Base-by-base conservation (phyloP, 805 yeast genomes). In the Priceomyces melissophilus region DNA sequence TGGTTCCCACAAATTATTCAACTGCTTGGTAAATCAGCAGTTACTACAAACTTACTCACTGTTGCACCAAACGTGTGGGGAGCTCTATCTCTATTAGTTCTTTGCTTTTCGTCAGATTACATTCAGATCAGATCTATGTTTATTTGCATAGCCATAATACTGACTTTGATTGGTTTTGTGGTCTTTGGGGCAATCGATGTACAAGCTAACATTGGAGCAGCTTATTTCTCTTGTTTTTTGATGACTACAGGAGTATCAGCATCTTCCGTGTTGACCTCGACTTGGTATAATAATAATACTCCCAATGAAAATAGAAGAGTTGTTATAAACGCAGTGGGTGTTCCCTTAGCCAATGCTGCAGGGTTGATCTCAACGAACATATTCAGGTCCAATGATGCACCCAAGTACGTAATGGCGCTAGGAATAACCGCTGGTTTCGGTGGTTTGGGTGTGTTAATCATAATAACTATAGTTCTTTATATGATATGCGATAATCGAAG, bases 51-150 rank as follows among this genome's bases (percentile, higher is more conserved):
- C 45, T 54, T 68, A 35, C 65, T 56, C 48, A 63, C 78, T 10
- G 76, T 74, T 33, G 78, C 78, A 13, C 78, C 79, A 16, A 73
- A 71, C 47, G 53, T 67, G 16, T 66, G 69, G 61, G 78, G 78
- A 29, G 78, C 79, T 2, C 53, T 69, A 13, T 58, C 69, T 4
- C 57, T 73, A 32, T 44, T 74, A 8, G 44, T 25, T 4, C 50
- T 71, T 14, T 65, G 70, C 7, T 68, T 69, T 40, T 41, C 54
- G 28, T 74, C 79, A 4, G 79, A 74, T 52, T 60, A 52, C 37
- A 41, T 61, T 16, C 55, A 58, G 23, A 44, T 69, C 7, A 59
- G 79, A 49, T 69, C 74, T 5, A 45, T 50, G 2, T 71, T 65
- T 43, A 57, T 71, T 40, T 55, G 67, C 29, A 45, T 62, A 37